Base-by-base conservation (phyloP, 2,329 filamentous ascomycete genomes). In the Hymenoscyphus occultus region DNA sequence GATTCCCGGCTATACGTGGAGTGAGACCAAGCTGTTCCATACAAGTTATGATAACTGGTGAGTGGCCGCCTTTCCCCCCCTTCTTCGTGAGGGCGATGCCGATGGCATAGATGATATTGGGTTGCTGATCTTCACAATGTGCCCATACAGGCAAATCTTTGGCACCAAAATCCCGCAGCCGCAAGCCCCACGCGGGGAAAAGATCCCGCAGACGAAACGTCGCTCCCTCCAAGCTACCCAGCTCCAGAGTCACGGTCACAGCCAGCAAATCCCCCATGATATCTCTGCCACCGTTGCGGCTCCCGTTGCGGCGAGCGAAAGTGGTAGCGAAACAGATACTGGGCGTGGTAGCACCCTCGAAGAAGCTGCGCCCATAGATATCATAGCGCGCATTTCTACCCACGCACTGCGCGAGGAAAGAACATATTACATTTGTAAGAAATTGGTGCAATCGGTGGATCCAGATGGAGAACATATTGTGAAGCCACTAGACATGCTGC, bases 1-100 rank as follows among this genome's bases (percentile, higher is more conserved):
- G 75, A 83, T 93, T 69, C 83, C 88, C 57, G 90, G 90, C 62
- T 93, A 92, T 75, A 86, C 84, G 6, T 93, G 90, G 90, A 89
- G 93, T 76, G 89, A 91, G 70, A 82, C 84, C 14, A 76, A 74
- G 64, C 85, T 85, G 12, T 80, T 84, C 64, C 86, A 88, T 74
- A 84, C 85, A 60, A 92, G 88, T 72, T 97, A 97, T 78, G 92
- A 96, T 76, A 93, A 93, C 80, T 98, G 93, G 92, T 87, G 48
- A 54, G 58, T 39, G 45, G 61, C 7, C 48, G 35, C 19, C 9
- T 12, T 40, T 31, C 3, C 65, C 39, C 57, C 28, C 35, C 6
- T 31, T 58, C 62, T 64, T 54, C 56, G 48, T 45, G 12, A n/a
- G 31, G 45, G n/a, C 19, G 48, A 19, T 9, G 45, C 1, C 19